phyloP scores from a whole-genome alignment of 805 yeast genomes.

The Metschnikowia colocasiae region DNA sequence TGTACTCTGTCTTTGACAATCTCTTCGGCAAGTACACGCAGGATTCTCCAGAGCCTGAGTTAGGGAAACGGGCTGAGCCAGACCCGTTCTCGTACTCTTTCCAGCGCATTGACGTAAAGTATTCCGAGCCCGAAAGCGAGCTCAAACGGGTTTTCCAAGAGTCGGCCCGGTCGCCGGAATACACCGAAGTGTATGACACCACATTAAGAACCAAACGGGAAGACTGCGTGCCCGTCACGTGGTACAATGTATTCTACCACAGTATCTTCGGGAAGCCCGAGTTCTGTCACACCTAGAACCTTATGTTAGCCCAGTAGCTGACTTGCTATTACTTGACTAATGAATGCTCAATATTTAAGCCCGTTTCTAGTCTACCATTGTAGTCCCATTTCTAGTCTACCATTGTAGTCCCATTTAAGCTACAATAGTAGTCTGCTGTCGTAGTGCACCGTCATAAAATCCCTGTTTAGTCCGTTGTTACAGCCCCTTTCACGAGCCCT shows the following conservation, averaged over 20 bases:
- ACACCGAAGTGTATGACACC: background rate
- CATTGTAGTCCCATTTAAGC: too few species aligned
- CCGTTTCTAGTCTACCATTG: too few species aligned
- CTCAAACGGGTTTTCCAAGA: conserved; percentile 1
- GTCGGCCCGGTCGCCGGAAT: background rate
- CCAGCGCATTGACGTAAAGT: conserved; percentile 11
- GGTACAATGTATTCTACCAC: conserved; percentile 50
- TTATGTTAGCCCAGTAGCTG: background rate
- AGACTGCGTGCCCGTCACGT: conserved; percentile 47
- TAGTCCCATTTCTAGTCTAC: too few species aligned
- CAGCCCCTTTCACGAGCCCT: too few species aligned
- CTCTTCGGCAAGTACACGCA: background rate
- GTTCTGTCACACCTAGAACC: conserved; percentile 23
- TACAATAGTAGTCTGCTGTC: too few species aligned
- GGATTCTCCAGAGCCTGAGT: background rate
- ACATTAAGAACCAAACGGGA: conserved; percentile 6
- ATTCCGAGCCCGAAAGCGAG: background rate
- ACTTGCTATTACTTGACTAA: background rate
- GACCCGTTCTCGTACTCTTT: conserved; percentile 8
- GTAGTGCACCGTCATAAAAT: too few species aligned
- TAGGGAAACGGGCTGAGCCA: background rate
- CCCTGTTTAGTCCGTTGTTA: too few species aligned
- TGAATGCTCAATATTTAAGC: background rate
- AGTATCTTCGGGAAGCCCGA: conserved; percentile 48
- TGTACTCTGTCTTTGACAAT: conserved; percentile 2